A percentile compares a stretch with the other conserved stretches of the same genome.
Conservation (phyloP, 2,329 filamentous ascomycete species). For the Neonectria neomacrospora region DNA sequence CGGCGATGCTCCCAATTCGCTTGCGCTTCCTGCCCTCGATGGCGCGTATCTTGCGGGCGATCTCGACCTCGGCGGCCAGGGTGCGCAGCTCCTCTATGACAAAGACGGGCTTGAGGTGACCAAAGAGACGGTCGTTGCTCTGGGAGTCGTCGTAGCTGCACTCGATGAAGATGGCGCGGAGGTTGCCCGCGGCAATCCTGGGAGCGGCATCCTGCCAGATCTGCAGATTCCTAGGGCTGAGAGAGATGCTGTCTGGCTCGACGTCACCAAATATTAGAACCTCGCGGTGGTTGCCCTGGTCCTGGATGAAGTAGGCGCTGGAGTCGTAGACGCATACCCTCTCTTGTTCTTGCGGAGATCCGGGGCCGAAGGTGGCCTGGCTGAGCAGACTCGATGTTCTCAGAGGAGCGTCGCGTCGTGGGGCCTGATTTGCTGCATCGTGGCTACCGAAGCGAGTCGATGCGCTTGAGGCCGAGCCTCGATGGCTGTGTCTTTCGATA, state of each 20-base stretch:
- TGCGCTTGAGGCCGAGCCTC: constrained; percentile 64
- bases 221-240: constrained; percentile 80
- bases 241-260: constrained; percentile 87
- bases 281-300: constrained; percentile 75
- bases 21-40: constrained; percentile 71
- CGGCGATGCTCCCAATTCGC: constrained; percentile 54
- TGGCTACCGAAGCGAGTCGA: constrained; percentile 62
- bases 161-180: constrained; percentile 91
- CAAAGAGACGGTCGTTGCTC: constrained; percentile 81
- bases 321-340: constrained; percentile 81
- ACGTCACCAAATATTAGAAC: constrained; percentile 96
- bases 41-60: constrained; percentile 53
- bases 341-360: constrained; percentile 53
- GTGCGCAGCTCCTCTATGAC: constrained; percentile 80
- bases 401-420: constrained; percentile 38
- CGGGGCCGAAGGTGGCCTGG: constrained; percentile 44
- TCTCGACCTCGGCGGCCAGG: constrained; percentile 77
- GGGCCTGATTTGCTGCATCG: constrained; percentile 54
- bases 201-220: constrained; percentile 92
- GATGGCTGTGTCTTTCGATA: constrained; percentile 77
- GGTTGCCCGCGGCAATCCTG: constrained; percentile 77
- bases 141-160: constrained; percentile 91
- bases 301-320: constrained; percentile 92
- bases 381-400: constrained; percentile 47
- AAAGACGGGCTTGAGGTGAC: constrained; percentile 87